phyloP scores from a whole-genome alignment of 345 rosid genomes.

The Rhodamnia rubescens region DNA sequence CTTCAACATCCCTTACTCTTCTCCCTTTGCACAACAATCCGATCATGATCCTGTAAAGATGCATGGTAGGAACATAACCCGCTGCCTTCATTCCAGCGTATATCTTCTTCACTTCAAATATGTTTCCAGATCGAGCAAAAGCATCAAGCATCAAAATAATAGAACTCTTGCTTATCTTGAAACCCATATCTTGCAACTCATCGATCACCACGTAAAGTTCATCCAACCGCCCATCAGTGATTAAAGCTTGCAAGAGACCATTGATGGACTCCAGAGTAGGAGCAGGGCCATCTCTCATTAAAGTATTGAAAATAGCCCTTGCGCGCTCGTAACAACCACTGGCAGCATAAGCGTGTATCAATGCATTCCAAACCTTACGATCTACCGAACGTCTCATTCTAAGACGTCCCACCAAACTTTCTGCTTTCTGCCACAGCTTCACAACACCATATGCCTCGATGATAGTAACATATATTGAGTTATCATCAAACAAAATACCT shows the following conservation, averaged over 20 bases:
- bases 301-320: slow-evolving; percentile 81
- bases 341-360: slow-evolving; percentile 75
- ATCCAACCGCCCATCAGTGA: slow-evolving; percentile 63
- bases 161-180: slow-evolving; percentile 83
- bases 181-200: slow-evolving; percentile 96
- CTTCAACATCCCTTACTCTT: slow-evolving; percentile 75
- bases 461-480: slow-evolving; percentile 38
- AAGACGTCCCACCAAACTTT: slow-evolving; percentile 64
- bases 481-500: slow-evolving; percentile 38
- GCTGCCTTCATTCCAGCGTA: slow-evolving; percentile 94
- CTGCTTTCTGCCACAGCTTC: slow-evolving; percentile 84
- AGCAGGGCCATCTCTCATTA: slow-evolving; percentile 91
- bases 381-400: slow-evolving; percentile 48
- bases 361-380: slow-evolving; percentile 78
- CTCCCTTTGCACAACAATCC: slow-evolving; percentile 67
- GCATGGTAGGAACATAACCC: slow-evolving; percentile 89
- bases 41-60: slow-evolving; percentile 80
- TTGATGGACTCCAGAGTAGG: slow-evolving; percentile 90
- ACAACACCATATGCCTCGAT: slow-evolving; percentile 64
- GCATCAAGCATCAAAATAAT: slow-evolving; percentile 86
- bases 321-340: slow-evolving; percentile 90
- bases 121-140: slow-evolving; percentile 66
- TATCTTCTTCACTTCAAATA: slow-evolving; percentile 87
- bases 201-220: slow-evolving; percentile 78
- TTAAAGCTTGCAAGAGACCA: slow-evolving; percentile 71